These are phyloP conservation scores for Graphium sp. DNA, from an alignment of 2,329 filamentous ascomycete genomes.

Conservation along the genomic window DNA sequence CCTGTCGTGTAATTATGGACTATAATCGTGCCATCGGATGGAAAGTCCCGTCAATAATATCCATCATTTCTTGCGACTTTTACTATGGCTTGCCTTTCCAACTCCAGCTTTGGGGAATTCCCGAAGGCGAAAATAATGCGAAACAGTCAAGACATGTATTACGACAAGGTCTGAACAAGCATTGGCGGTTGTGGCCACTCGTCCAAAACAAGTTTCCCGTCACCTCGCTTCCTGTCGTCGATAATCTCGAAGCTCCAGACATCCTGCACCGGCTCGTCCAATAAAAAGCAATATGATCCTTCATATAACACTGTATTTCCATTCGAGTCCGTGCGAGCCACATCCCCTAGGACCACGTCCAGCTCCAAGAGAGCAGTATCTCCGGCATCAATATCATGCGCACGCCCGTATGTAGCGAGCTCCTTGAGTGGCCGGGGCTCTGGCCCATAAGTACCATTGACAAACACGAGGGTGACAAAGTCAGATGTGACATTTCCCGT, in stretches of 20 bases:
- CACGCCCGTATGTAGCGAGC: slow-evolving; percentile 30
- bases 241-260: slow-evolving; percentile 24
- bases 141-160: no score
- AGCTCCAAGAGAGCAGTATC: slow-evolving; percentile 15
- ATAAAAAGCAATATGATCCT: slow-evolving; percentile 26
- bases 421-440: slow-evolving; percentile 32
- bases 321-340: slow-evolving; percentile 28
- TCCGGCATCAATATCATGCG: slow-evolving; percentile 18
- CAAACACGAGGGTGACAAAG: slow-evolving; percentile 32
- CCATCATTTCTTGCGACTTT: no score
- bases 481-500: slow-evolving; percentile 27
- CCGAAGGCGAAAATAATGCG: no score
- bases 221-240: no score
- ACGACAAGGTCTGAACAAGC: no score
- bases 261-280: slow-evolving; percentile 24
- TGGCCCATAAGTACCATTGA: slow-evolving; percentile 26
- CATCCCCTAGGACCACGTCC: slow-evolving; percentile 25
- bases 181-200: slow-evolving; percentile 9
- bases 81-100: no score
- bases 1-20: no score
- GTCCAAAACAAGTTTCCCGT: slow-evolving; percentile 26
- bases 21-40: no score
- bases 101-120: no score
- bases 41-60: no score
- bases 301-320: slow-evolving; percentile 36